These are phyloP conservation scores for Cupressus sempervirens DNA, from an alignment of 75 land plant species.

Conservation along the genomic window DNA sequence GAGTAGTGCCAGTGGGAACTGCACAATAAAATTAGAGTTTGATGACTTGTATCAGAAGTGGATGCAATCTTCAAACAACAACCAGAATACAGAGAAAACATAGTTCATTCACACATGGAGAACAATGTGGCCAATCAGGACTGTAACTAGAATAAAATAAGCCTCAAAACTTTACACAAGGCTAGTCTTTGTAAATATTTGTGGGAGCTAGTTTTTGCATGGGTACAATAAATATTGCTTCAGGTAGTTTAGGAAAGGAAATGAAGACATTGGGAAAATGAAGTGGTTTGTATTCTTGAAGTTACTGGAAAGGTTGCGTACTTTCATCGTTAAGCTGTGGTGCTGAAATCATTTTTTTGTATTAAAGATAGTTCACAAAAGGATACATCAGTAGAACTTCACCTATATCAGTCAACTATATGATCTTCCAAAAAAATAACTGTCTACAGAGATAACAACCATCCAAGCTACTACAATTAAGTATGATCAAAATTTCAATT, in stretches of 20 bases:
- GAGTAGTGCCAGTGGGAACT: not conserved
- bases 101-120: not conserved
- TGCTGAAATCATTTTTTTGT: not conserved
- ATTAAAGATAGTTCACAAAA: no score
- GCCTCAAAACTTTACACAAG: not conserved
- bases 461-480: no score
- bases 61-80: not conserved
- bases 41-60: not conserved
- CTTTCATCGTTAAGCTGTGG: not conserved
- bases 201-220: not conserved
- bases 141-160: not conserved
- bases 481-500: no score
- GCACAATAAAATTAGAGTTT: not conserved
- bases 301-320: not conserved
- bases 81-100: not conserved
- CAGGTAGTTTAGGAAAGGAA: not conserved
- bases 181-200: not conserved
- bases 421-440: no score
- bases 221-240: not conserved
- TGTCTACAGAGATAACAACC: no score
- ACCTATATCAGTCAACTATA: no score
- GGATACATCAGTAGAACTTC: no score
- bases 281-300: not conserved
- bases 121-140: not conserved
- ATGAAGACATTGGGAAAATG: not conserved